A percentile compares a stretch with the other conserved stretches of the same genome.
Evolutionary conservation across 2,329 filamentous ascomycete species (phyloP).

Genomic region (Cladosporium sp.): DNA sequence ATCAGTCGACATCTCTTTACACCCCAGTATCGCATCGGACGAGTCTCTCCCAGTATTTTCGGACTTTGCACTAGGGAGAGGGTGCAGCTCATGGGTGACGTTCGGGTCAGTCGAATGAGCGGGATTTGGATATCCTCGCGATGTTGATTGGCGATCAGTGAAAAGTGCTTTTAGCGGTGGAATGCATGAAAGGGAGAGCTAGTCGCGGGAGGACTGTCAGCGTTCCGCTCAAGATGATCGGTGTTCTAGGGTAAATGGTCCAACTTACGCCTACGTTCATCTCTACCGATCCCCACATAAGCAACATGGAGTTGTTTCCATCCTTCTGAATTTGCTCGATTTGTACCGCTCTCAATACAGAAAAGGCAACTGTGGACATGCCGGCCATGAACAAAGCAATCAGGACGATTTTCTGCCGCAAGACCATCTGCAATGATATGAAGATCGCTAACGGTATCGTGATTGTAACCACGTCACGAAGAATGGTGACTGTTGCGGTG

Average conservation of each 20-base stretch:
- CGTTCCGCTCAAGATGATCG: too few relatives aligned
- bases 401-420: constrained; percentile 9
- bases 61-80: too few relatives aligned
- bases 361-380: constrained; percentile 11
- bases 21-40: too few relatives aligned
- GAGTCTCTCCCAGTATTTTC: too few relatives aligned
- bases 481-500: constrained; percentile 11
- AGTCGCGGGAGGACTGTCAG: too few relatives aligned
- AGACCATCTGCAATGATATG: constrained; percentile 9
- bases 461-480: constrained; percentile 10
- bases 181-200: too few relatives aligned
- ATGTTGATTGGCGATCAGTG: too few relatives aligned
- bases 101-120: too few relatives aligned
- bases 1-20: too few relatives aligned
- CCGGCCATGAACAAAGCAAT: constrained; percentile 10
- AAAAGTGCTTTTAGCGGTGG: too few relatives aligned
- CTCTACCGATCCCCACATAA: constrained; percentile 12
- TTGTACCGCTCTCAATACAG: constrained; percentile 3
- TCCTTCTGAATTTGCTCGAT: constrained; percentile 3
- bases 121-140: too few relatives aligned
- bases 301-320: constrained; percentile 5
- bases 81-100: too few relatives aligned
- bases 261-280: constrained; percentile 13
- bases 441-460: constrained; percentile 11
- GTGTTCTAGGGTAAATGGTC: neutral